These are phyloP conservation scores for Ceraceosorus guamensis DNA, from an alignment of 1,284 basidiomycete genomes.

Conservation along the genomic window DNA sequence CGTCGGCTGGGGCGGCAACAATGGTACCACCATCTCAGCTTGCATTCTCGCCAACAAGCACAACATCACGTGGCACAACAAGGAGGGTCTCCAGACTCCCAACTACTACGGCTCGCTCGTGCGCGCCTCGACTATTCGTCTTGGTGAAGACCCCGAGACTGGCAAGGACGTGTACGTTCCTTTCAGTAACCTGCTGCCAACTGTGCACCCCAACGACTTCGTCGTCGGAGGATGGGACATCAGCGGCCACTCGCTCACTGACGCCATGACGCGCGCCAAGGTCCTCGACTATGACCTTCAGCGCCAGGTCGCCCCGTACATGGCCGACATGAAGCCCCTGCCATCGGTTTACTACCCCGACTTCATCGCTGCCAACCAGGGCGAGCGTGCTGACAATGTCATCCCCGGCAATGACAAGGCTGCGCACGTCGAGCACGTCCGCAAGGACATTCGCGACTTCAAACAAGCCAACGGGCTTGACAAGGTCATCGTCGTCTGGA, in stretches of 20 bases:
- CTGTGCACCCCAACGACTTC: conserved; percentile 98
- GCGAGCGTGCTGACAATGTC: conserved; percentile 86
- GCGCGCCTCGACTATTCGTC: conserved; percentile 85
- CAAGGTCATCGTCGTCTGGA: conserved; percentile 82
- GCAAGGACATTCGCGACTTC: conserved; percentile 87
- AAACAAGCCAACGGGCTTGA: conserved; percentile 77
- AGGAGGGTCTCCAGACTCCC: conserved; percentile 81
- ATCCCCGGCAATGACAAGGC: conserved; percentile 79
- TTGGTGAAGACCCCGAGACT: conserved; percentile 73
- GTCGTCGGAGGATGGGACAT: conserved; percentile 98
- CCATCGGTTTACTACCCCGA: conserved; percentile 74
- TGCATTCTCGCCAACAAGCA: conserved; percentile 94
- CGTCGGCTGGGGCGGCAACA: conserved; percentile 95
- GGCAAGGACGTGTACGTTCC: conserved; percentile 91
- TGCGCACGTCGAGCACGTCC: conserved; percentile 83
- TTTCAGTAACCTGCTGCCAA: conserved; percentile 85
- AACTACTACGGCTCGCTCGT: conserved; percentile 74
- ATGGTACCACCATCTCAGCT: conserved; percentile 87
- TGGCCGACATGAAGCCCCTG: conserved; percentile 75
- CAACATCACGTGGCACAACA: conserved; percentile 91
- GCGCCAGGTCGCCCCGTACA: conserved; percentile 80
- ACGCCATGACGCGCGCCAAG: conserved; percentile 86
- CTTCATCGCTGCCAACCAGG: conserved; percentile 90
- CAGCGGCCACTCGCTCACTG: conserved; percentile 72
- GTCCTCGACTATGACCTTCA: conserved; percentile 96